phyloP scores from a whole-genome alignment of 306 rosid species.

The Cucurbita ficifolia region DNA sequence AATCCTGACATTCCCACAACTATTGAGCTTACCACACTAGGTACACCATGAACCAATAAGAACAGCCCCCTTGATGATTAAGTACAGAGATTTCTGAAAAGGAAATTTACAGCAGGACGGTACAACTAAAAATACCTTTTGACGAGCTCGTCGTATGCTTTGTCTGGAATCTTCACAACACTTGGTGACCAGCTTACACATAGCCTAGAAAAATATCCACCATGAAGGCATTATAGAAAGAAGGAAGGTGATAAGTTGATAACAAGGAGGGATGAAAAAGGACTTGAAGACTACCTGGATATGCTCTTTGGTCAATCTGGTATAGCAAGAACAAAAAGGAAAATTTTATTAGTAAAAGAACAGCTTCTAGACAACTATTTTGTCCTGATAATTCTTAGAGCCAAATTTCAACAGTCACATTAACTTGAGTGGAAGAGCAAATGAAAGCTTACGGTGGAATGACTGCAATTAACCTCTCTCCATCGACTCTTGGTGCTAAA shows the following conservation, averaged over 20 bases:
- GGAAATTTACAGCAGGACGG: neutral
- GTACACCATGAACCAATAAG: neutral
- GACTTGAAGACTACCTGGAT: slow-evolving; percentile 41
- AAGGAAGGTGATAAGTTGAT: slow-evolving; percentile 3
- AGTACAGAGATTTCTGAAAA: neutral
- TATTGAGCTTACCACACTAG: neutral
- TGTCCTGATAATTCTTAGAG: neutral
- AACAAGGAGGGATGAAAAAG: slow-evolving; percentile 4
- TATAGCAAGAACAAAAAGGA: slow-evolving; percentile 8
- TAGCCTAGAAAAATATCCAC: slow-evolving; percentile 38
- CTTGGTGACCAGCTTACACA: slow-evolving; percentile 64
- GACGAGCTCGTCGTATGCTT: slow-evolving; percentile 83
- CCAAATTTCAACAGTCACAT: neutral
- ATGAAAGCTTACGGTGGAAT: slow-evolving; percentile 72
- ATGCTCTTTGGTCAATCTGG: slow-evolving; percentile 90
- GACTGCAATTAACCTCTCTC: slow-evolving; percentile 79
- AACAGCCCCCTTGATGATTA: neutral
- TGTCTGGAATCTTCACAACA: slow-evolving; percentile 74
- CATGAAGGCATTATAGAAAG: neutral
- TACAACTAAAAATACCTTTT: slow-evolving; percentile 43
- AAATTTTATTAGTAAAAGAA: neutral
- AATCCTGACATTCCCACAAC: neutral
- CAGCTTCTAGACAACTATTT: neutral
- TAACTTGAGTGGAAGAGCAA: neutral
- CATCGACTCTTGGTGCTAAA: slow-evolving; percentile 63